These are phyloP conservation scores for Psilocybe cubensis DNA, from an alignment of 768 basidiomycete species.

Conservation along the genomic window DNA sequence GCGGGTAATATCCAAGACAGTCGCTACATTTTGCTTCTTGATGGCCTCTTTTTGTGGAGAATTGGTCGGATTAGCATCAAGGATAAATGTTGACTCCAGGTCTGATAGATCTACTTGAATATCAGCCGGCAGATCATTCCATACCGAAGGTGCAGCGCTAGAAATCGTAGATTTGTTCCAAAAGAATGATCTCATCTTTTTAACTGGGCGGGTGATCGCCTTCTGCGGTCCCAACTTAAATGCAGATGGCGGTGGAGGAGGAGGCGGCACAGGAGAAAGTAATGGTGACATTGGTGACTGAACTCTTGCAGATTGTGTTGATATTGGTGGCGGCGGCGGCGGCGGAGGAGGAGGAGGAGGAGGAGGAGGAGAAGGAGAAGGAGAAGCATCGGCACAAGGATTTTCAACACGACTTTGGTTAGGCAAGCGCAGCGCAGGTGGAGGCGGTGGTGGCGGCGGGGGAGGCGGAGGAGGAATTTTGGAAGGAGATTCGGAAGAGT, in stretches of 20 bases:
- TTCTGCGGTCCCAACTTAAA: constrained; percentile 33
- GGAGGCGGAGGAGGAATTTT: constrained; percentile 53
- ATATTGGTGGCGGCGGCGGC: no score
- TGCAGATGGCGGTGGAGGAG: constrained; percentile 45
- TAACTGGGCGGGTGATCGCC: constrained; percentile 47
- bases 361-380: constrained; percentile 24
- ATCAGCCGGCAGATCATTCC: constrained; percentile 57
- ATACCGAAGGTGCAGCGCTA: constrained; percentile 57
- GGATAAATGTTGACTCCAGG: constrained; percentile 71
- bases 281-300: no score
- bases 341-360: constrained; percentile 20
- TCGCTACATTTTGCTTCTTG: constrained; percentile 66
- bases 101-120: constrained; percentile 65
- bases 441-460: constrained; percentile 42
- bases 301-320: no score
- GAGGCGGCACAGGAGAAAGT: constrained; percentile 35
- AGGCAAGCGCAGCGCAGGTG: constrained; percentile 40
- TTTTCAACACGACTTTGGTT: background rate
- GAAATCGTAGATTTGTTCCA: constrained; percentile 78
- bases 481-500: constrained; percentile 49
- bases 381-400: constrained; percentile 14
- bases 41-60: constrained; percentile 45
- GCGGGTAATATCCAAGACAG: constrained; percentile 76
- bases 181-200: constrained; percentile 83
- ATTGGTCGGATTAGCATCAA: constrained; percentile 49